phyloP scores from a whole-genome alignment of 2,329 filamentous ascomycete species.

The Xylaria polymorpha region DNA sequence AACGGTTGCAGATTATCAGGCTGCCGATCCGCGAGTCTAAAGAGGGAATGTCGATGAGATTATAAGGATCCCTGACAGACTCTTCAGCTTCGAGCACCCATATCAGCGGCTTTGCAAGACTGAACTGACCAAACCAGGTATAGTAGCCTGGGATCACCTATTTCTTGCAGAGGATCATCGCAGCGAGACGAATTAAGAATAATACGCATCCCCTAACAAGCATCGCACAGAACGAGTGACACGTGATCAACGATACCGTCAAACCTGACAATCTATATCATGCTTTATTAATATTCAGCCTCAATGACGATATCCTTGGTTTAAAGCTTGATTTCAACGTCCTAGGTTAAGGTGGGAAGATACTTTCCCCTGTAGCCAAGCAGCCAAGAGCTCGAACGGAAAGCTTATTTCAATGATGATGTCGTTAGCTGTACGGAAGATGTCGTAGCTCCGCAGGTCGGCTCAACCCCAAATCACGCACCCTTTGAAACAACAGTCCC shows the following conservation, averaged over 20 bases:
- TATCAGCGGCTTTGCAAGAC: not conserved
- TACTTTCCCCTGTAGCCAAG: slow-evolving; percentile 9
- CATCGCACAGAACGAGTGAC: not conserved
- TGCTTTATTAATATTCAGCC: not conserved
- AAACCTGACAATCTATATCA: not conserved
- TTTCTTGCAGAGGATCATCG: not conserved
- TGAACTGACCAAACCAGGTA: not conserved
- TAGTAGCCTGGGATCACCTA: not conserved
- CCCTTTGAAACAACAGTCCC: no score
- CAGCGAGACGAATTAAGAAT: not conserved
- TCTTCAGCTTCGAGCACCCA: not conserved
- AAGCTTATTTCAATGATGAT: slow-evolving; percentile 16
- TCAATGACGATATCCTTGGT: not conserved
- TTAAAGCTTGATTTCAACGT: not conserved
- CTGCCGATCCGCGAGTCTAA: slow-evolving; percentile 27
- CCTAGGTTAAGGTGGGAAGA: not conserved
- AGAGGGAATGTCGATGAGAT: slow-evolving; percentile 21
- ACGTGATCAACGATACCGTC: not conserved
- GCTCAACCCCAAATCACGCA: no score
- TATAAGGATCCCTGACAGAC: not conserved
- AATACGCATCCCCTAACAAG: not conserved
- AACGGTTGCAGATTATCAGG: slow-evolving; percentile 11
- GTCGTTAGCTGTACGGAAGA: not conserved
- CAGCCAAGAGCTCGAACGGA: not conserved
- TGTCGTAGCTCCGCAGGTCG: not conserved